A percentile compares a stretch with the other conserved stretches of the same genome.
Conservation (phyloP, 2,329 filamentous ascomycete species). For the Rutstroemia sp. region DNA sequence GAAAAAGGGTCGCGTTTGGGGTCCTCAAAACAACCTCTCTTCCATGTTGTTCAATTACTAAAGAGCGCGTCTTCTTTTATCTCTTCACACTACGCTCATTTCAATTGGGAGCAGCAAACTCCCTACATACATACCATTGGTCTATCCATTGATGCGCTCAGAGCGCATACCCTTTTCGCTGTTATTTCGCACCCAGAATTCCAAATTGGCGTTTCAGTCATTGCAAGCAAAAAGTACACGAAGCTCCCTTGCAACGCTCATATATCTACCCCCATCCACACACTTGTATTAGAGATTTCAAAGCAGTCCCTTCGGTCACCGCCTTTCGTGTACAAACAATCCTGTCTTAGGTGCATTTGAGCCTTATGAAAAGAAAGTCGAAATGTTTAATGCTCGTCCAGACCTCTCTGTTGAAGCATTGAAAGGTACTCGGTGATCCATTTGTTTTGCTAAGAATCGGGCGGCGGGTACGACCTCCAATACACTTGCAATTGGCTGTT, state of each 20-base stretch:
- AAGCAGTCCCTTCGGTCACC: conserved; percentile 13
- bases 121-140: neutral
- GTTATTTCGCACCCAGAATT: neutral
- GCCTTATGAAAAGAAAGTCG: conserved; percentile 19
- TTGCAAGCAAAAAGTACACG: neutral
- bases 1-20: neutral
- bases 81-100: conserved; percentile 7
- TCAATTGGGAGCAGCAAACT: conserved; percentile 6
- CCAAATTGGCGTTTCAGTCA: conserved; percentile 7
- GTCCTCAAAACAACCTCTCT: neutral
- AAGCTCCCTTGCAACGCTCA: conserved; percentile 4
- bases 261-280: neutral
- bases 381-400: conserved; percentile 29
- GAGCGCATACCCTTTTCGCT: neutral
- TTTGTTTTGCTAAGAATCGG: neutral
- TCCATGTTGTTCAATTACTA: neutral
- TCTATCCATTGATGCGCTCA: conserved; percentile 4
- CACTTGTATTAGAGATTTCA: neutral
- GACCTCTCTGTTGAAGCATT: conserved; percentile 29
- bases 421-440: conserved; percentile 24
- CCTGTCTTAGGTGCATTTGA: conserved; percentile 23
- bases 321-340: conserved; percentile 15
- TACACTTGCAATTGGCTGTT: conserved; percentile 18
- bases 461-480: conserved; percentile 14
- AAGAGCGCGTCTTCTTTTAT: neutral